Conservation (phyloP, 2,329 filamentous ascomycete genomes). For the Cordyceps militaris region DNA sequence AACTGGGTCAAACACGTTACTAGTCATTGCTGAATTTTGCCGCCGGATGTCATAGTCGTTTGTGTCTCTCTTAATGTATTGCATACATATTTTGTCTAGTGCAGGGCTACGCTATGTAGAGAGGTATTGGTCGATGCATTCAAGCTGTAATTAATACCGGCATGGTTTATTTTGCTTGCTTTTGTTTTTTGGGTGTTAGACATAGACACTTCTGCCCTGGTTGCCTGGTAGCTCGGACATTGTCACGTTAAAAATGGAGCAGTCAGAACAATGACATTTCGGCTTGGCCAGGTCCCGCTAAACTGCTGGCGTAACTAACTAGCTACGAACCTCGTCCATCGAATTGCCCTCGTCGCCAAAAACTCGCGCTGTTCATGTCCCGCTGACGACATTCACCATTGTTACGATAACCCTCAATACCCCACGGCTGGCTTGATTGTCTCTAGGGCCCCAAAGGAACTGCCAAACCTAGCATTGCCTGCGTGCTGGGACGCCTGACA, state of each 20-base stretch:
- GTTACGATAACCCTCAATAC: neutral
- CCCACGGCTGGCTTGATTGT: neutral
- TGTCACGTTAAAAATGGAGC: constrained; percentile 14
- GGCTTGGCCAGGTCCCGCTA: too few species aligned
- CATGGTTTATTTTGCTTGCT: too few species aligned
- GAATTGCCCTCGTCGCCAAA: neutral
- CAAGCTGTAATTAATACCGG: too few species aligned
- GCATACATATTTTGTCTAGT: neutral
- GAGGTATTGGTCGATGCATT: too few species aligned
- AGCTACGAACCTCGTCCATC: neutral
- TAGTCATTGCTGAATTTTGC: neutral
- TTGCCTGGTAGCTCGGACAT: neutral
- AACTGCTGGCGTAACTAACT: too few species aligned
- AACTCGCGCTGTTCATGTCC: neutral
- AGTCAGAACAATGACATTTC: neutral
- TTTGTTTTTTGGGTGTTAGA: too few species aligned
- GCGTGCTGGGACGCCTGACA: constrained; percentile 6
- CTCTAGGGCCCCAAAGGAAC: neutral
- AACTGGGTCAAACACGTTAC: constrained; percentile 1
- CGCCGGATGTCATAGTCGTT: neutral
- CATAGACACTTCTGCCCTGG: too few species aligned
- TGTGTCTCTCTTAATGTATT: neutral
- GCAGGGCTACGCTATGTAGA: too few species aligned
- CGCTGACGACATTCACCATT: neutral
- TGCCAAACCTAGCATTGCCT: neutral